A percentile compares a stretch with the other conserved stretches of the same genome.
phyloP scores from a whole-genome alignment of 148 eudicot genomes.

The Fagopyrum tataricum region DNA sequence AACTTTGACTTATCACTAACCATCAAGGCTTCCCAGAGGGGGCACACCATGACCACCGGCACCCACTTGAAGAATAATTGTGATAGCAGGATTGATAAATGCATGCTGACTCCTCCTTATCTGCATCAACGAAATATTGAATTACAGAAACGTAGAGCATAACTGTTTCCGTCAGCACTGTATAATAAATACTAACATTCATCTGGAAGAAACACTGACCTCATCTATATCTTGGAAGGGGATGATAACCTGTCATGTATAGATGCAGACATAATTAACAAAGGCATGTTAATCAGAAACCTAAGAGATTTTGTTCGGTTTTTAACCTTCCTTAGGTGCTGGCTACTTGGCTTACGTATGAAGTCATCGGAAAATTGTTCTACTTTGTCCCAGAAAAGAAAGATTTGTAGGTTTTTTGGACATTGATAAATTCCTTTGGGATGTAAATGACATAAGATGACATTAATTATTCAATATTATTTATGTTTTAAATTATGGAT shows the following conservation, averaged over 20 bases:
- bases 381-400: not conserved
- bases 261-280: conserved; percentile 20
- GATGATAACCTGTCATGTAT: conserved; percentile 58
- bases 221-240: conserved; percentile 90
- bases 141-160: not conserved
- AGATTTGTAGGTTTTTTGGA: not conserved
- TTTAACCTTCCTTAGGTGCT: not conserved
- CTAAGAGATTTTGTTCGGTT: not conserved
- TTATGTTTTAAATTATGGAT: not conserved
- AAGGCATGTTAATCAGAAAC: not conserved
- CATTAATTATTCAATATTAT: not conserved
- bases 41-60: conserved; percentile 99
- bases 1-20: conserved; percentile 30
- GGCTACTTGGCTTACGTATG: not conserved
- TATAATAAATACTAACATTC: not conserved
- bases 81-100: conserved; percentile 82
- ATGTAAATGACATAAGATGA: not conserved
- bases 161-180: not conserved
- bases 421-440: not conserved
- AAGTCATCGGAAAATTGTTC: not conserved
- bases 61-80: conserved; percentile 86
- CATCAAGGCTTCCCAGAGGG: conserved; percentile 92
- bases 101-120: conserved; percentile 95
- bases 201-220: conserved; percentile 32
- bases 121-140: conserved; percentile 31